Base-by-base conservation (phyloP, 306 rosid species). In the Luffa acutangula region DNA sequence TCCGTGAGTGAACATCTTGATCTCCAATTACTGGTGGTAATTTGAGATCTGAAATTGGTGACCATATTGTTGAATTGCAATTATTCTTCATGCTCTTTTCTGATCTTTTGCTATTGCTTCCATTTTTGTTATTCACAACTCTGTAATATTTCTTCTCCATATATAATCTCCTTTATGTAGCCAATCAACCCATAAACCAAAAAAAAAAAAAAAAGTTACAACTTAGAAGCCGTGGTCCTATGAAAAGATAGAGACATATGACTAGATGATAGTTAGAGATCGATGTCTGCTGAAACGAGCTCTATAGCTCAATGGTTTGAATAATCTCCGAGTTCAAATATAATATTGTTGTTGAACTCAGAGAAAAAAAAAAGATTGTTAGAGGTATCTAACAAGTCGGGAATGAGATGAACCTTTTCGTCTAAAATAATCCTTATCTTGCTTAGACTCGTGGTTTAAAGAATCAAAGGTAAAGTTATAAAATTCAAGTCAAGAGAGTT, bases 1-100 rank as follows among this genome's bases (percentile, higher is more conserved):
- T 45, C 14, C 46, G 57, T 2, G 37, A 9, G 17, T 45, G 39
- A 46, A 71, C 34, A 21, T 71, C 77, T 71, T 6, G 34, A 71
- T 71, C 58, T 71, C 58, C 77, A 46, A 21, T 46, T 46, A 6
- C 10, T 21, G 15, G 4, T 46, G 3, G 11, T 46, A 71, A 46
- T 71, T 71, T 71, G 37, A 71, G 57, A 71, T 71, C 77, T 20
- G 77, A 71, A 46, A 71, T 13, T 71, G 77, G 77, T 25, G 77
- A 71, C 77, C 77, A 71, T 13, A 25, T 25, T 25, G 77, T 11
- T 21, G 76, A n/a, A 71, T 25, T 20, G 57, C 39, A 4, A 33
- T 15, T 62, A 33, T 33, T 62, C 4, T 6, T 51, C 1, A 43
- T 46, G 52, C 20, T 71, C 37, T 31, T 71, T 25, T 71, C 77